Base-by-base conservation (phyloP, 257 asterid genomes). In the Plantago ovata region DNA sequence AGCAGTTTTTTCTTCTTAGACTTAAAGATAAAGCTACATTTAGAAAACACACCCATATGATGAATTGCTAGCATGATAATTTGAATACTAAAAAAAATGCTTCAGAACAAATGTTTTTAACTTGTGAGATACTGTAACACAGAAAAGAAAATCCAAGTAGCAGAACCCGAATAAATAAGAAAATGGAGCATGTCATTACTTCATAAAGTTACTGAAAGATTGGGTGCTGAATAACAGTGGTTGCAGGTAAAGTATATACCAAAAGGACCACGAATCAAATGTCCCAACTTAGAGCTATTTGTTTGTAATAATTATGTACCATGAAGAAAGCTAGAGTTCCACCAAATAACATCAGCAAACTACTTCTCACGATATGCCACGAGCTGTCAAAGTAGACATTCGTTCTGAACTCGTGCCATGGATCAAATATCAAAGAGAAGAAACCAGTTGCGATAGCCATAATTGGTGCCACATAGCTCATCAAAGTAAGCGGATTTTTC, bases 321-420 rank as follows among this genome's bases (percentile, higher is more conserved):
- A 93, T 93, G 78, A 93, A 83, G 81, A 93, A 93, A 69, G 99
- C 99, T 59, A 93, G 79, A 66, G 95, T 74, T 63, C 99, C 99
- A 73, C 99, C 99, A 51, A 93, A 84, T 75, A 93, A 69, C 99
- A 93, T 86, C 71, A 93, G 84, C 72, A 89, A 81, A 77, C 89
- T 73, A 74, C 99, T 93, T 75, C 89, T 75, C 56, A 51, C 28
- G 24, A 80, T 80, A 72, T 89, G 86, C 92, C 96, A 75, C 43
- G 95, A 77, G 79, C 88, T 89, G 82, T 86, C 75, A 61, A 93
- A 93, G 80, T 93, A 89, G 66, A 64, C 64, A 50, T 72, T 83
- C 19, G 36, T 58, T 72, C 77, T 80, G 71, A 93, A 84, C 62
- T 86, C 94, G 57, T 75, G 65, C 99, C 99, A 93, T 45, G 97